Evolutionary conservation across 305 asterid species (phyloP), one percentile per base, ranked within the genome.

Genomic region (Solanum hybrid): DNA sequence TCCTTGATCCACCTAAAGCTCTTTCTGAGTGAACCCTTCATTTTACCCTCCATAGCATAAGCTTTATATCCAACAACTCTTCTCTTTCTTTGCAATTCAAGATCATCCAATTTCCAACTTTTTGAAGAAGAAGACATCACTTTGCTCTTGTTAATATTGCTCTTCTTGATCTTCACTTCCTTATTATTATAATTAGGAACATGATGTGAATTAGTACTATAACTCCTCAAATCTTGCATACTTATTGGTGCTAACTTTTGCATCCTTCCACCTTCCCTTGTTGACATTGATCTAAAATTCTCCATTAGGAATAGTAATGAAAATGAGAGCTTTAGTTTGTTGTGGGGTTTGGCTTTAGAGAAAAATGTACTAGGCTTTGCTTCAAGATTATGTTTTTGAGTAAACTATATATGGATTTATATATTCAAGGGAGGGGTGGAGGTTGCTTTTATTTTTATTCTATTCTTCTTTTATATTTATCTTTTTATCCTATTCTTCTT

Each of bases 11-110:
- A 89, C 64, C 87, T 89, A 71, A 89, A 89, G 67, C 90, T 89
- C 36, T 78, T 89, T 46, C 79, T 85, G 6, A 89, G 10, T 29
- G 77, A 84, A 24, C 91, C 90, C 51, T 87, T 87, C 79, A 90
- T 76, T 64, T 85, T 86, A 1, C 86, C 91, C 28, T 89, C 90
- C 35, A 79, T 78, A 51, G 79, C 74, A 57, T 89, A 89, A 34
- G 87, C 80, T 71, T 86, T 86, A 76, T 90, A 90, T 40, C 89
- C 36, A 37, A 81, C 91, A 24, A 90, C 91, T 57, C 91, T 90
- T 31, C 84, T 90, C 82, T 90, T 90, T 74, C 91, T 86, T n/a
- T 87, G 86, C 87, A 90, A 33, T 77, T 90, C 91, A 71, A 88
- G 91, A 79, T 90, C 91, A 86, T 35, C 82, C 37, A 86, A 46